These are phyloP conservation scores for Colletotrichum costaricense DNA, from an alignment of 2,329 filamentous ascomycete genomes.

Conservation along the genomic window DNA sequence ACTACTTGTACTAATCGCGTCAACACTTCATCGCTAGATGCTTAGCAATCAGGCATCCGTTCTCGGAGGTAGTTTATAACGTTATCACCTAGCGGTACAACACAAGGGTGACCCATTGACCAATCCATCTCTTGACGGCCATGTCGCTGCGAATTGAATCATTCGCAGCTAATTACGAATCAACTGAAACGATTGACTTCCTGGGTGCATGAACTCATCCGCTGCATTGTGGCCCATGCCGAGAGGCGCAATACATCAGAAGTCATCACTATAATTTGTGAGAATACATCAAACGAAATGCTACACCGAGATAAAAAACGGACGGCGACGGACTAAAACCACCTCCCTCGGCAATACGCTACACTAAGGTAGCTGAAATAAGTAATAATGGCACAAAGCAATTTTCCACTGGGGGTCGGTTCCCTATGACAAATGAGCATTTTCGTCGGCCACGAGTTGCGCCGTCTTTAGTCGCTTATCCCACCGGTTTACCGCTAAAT, in stretches of 20 bases:
- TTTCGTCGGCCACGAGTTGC: neutral
- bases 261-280: neutral
- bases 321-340: neutral
- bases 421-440: neutral
- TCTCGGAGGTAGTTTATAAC: neutral
- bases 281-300: neutral
- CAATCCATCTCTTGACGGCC: neutral
- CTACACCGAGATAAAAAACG: neutral
- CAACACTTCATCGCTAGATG: neutral
- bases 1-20: neutral
- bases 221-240: neutral
- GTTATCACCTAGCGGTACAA: neutral
- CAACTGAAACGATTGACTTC: conserved; percentile 16
- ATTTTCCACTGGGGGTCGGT: neutral
- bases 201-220: neutral
- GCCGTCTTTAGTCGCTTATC: neutral
- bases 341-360: neutral
- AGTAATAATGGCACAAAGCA: neutral
- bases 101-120: neutral
- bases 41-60: conserved; percentile 14
- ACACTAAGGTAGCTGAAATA: neutral
- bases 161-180: neutral
- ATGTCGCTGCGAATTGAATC: neutral
- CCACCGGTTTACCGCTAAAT: neutral
- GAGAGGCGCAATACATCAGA: neutral